These are phyloP conservation scores for Cyclotella choctawhatcheeana DNA, from an alignment of 108 stramenopile genomes.

Conservation along the genomic window DNA sequence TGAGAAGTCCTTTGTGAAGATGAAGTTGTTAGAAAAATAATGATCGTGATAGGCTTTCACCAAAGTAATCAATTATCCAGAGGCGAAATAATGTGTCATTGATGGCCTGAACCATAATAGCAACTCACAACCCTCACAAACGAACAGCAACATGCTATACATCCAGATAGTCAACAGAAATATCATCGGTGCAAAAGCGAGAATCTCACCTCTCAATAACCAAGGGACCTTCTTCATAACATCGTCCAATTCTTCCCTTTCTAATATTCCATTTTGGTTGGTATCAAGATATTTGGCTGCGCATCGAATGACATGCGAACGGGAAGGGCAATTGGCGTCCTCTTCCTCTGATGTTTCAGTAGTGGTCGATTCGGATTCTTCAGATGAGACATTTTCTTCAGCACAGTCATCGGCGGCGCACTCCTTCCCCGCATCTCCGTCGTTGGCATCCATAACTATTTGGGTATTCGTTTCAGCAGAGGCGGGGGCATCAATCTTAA, in stretches of 20 bases:
- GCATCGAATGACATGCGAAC: constrained; percentile 80
- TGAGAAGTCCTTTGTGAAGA: constrained; percentile 53
- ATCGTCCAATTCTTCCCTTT: constrained; percentile 69
- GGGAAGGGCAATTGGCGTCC: constrained; percentile 76
- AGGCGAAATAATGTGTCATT: too few relatives aligned
- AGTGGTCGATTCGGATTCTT: background rate
- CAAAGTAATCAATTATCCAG: too few relatives aligned
- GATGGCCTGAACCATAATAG: too few relatives aligned
- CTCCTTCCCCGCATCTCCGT: constrained; percentile 28
- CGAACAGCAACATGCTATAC: background rate
- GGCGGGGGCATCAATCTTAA: background rate
- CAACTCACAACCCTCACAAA: too few relatives aligned
- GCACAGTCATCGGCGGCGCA: constrained; percentile 36
- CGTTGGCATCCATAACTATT: constrained; percentile 9
- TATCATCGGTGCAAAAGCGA: background rate
- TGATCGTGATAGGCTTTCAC: too few relatives aligned
- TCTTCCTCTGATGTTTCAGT: constrained; percentile 4
- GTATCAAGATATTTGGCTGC: constrained; percentile 74
- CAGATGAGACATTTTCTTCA: background rate
- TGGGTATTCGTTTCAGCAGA: background rate
- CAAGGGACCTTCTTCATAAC: constrained; percentile 72
- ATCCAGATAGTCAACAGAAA: background rate
- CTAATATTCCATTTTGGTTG: constrained; percentile 78
- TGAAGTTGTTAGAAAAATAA: background rate
- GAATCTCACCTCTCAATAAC: constrained; percentile 55